Percentiles rank a stretch among this genome's conserved stretches.
Evolutionary conservation across 441 rosid species (phyloP).

Genomic region (Pelargonium cotyledonis): DNA sequence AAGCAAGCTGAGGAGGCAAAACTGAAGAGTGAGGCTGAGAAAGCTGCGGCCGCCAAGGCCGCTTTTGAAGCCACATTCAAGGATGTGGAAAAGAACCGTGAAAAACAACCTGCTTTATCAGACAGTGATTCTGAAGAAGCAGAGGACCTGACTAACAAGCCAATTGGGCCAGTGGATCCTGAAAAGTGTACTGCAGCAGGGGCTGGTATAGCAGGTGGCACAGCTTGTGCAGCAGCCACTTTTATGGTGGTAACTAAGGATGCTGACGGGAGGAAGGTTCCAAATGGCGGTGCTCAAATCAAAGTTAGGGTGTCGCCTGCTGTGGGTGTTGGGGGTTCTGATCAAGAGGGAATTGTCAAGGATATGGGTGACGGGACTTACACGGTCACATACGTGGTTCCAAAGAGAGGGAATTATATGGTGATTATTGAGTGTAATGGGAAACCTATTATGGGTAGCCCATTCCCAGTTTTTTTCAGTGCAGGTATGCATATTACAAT

Average conservation of each 20-base stretch:
- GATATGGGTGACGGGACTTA: conserved; percentile 94
- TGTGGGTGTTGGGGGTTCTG: conserved; percentile 87
- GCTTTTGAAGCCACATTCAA: conserved; percentile 94
- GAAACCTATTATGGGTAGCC: conserved; percentile 85
- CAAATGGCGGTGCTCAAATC: conserved; percentile 62
- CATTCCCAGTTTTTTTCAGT: conserved; percentile 96
- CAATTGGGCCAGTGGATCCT: conserved; percentile 86
- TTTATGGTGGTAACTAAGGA: conserved; percentile 83
- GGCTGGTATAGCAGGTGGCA: conserved; percentile 92
- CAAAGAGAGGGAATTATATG: conserved; percentile 98
- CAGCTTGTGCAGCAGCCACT: conserved; percentile 79
- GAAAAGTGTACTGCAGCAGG: conserved; percentile 85
- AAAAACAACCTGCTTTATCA: conserved; percentile 36
- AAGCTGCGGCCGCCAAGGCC: conserved; percentile 88
- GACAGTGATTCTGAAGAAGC: conserved; percentile 75
- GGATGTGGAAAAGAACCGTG: conserved; percentile 38
- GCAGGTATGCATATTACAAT: conserved; percentile 42
- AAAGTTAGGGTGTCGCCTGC: conserved; percentile 82
- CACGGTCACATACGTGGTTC: conserved; percentile 81
- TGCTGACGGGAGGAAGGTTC: conserved; percentile 78
- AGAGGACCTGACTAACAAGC: conserved; percentile 59
- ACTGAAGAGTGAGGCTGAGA: conserved; percentile 84
- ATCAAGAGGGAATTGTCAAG: conserved; percentile 87
- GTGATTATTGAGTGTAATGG: conserved; percentile 83
- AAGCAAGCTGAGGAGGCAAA: conserved; percentile 97